Conservation (phyloP, 1,284 basidiomycete species). For the Meripilus lineatus region DNA sequence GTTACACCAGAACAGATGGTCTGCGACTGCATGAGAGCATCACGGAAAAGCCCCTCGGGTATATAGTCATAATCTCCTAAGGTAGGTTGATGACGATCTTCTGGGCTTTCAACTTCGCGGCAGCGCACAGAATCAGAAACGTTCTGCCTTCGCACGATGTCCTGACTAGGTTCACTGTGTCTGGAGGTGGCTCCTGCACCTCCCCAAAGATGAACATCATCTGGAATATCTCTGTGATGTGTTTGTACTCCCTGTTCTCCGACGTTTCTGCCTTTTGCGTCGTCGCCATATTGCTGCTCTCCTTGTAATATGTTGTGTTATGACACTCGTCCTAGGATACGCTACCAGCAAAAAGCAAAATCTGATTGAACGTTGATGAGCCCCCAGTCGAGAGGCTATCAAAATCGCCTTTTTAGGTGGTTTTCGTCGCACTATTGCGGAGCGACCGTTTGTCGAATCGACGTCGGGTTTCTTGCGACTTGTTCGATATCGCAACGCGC, state of each 20-base stretch:
- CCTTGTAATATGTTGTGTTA: no score
- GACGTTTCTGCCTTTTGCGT: slow-evolving; percentile 18
- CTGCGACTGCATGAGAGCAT: slow-evolving; percentile 27
- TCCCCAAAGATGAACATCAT: slow-evolving; percentile 99
- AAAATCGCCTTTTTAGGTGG: no score
- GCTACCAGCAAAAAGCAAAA: no score
- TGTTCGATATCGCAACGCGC: no score
- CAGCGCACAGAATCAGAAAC: slow-evolving; percentile 93
- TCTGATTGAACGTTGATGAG: no score
- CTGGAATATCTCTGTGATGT: slow-evolving; percentile 79
- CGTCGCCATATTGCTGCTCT: no score
- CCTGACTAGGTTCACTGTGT: slow-evolving; percentile 90
- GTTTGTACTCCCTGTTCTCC: slow-evolving; percentile 52
- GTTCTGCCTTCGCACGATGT: slow-evolving; percentile 94
- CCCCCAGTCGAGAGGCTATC: no score
- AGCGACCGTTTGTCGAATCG: no score
- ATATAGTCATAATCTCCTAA: slow-evolving; percentile 93
- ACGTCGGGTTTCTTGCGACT: no score
- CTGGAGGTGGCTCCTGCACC: slow-evolving; percentile 83
- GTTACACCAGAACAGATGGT: slow-evolving; percentile 23
- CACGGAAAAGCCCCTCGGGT: slow-evolving; percentile 36
- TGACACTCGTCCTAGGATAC: no score
- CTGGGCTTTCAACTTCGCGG: slow-evolving; percentile 91
- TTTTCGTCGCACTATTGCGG: no score
- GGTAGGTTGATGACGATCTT: slow-evolving; percentile 95